Percentiles rank a stretch among this genome's conserved stretches.
phyloP scores from a whole-genome alignment of 2,329 filamentous ascomycete genomes.

The Aspergillus sp. region DNA sequence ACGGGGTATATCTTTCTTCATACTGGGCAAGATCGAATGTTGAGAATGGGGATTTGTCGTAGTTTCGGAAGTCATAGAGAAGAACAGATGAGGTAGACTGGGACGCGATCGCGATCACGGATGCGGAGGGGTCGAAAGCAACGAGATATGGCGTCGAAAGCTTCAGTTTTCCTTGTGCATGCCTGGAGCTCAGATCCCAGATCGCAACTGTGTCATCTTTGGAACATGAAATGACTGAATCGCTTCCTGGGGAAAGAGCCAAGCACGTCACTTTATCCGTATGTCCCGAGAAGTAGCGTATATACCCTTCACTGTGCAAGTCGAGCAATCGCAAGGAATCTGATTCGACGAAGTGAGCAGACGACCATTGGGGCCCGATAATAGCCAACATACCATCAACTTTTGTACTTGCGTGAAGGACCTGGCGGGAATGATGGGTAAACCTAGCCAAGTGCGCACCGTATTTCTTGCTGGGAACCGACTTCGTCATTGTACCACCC shows the following conservation, averaged over 20 bases:
- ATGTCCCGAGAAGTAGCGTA: slow-evolving; percentile 94
- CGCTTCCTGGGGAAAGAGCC: slow-evolving; percentile 77
- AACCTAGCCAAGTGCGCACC: slow-evolving; percentile 92
- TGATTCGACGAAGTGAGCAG: slow-evolving; percentile 13
- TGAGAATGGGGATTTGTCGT: slow-evolving; percentile 84
- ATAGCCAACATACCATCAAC: slow-evolving; percentile 65
- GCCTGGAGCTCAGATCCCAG: slow-evolving; percentile 82
- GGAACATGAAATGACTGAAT: slow-evolving; percentile 89
- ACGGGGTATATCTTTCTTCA: slow-evolving; percentile 56
- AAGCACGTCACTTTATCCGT: slow-evolving; percentile 80
- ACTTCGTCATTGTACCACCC: slow-evolving; percentile 86
- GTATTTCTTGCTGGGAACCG: slow-evolving; percentile 92
- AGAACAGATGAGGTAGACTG: slow-evolving; percentile 76
- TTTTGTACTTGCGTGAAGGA: slow-evolving; percentile 95
- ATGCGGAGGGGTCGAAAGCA: slow-evolving; percentile 88
- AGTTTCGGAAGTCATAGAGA: slow-evolving; percentile 91
- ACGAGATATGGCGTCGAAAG: slow-evolving; percentile 79
- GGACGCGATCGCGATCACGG: slow-evolving; percentile 85
- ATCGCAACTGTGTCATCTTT: slow-evolving; percentile 87
- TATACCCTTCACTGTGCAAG: slow-evolving; percentile 90
- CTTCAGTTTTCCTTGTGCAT: slow-evolving; percentile 76
- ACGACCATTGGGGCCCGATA: neutral
- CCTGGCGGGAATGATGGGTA: slow-evolving; percentile 85
- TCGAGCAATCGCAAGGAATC: slow-evolving; percentile 81
- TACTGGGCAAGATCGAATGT: slow-evolving; percentile 71